Evolutionary conservation across 257 asterid species (phyloP), one percentile per base, ranked within the genome.

Genomic region (Plectranthus barbatus): DNA sequence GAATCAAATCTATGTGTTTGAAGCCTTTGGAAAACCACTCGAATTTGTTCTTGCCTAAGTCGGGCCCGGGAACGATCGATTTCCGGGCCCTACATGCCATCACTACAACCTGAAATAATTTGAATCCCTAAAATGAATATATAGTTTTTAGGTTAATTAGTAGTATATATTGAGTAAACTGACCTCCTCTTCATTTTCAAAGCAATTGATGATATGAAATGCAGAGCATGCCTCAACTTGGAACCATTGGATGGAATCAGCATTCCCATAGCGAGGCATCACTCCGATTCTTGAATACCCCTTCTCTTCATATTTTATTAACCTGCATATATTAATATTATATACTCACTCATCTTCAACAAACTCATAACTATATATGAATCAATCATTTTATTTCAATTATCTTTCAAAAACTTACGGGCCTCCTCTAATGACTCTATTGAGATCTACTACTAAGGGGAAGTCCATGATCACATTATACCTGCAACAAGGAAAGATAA

Each of bases 191-290:
- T 64, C 81, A 19, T 77, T 69, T 62, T 80, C 90, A 51, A 58
- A 80, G 41, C 84, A 80, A 47, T 80, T 83, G 61, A 83, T 20
- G 4, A 80, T 41, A 34, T 83, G 90, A 74, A 78, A 72, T 37
- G 70, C 67, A 15, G 77, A 20, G 23, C 79, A 37, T 37, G 90
- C 39, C 69, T 80, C 76, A 47, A 83, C 83, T 23, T 36, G 66
- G 61, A 83, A 83, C 90, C 85, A 83, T 5, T 14, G 58, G 26
- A 83, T 10, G 5, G 85, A 80, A 63, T 76, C 66, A 9, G 81
- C 77, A 59, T 72, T 70, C 9, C 86, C 90, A 61, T 78, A 83
- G 5, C 75, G 83, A 46, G 84, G 86, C 86, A 83, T 78, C 33
- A 83, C 64, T 44, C 90, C 90, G 1, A 83, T 70, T 26, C 60